These are phyloP conservation scores for Pestalotiopsis sp. DNA, from an alignment of 2,329 filamentous ascomycete genomes.

Conservation along the genomic window DNA sequence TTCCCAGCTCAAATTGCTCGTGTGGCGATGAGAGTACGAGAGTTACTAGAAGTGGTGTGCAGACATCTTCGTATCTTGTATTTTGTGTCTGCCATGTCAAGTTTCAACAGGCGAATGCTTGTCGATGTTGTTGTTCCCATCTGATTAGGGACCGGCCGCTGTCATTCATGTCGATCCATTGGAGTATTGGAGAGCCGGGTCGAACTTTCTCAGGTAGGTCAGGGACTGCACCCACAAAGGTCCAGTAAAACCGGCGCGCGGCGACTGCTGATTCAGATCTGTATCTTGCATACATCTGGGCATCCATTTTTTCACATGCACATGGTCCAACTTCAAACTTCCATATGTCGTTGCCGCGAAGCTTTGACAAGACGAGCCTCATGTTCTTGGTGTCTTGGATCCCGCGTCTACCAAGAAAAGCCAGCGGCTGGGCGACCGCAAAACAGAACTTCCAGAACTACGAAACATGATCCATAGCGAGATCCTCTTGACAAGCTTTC, in stretches of 20 bases:
- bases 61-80: too few relatives aligned
- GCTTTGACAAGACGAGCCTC: constrained; percentile 3
- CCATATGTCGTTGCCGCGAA: neutral
- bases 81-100: too few relatives aligned
- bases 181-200: too few relatives aligned
- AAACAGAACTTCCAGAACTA: neutral
- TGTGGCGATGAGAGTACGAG: too few relatives aligned
- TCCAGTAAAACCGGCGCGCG: neutral
- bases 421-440: neutral
- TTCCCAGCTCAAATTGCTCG: too few relatives aligned
- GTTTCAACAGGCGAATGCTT: too few relatives aligned
- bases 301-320: neutral
- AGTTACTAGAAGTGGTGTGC: too few relatives aligned
- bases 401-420: neutral
- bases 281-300: neutral
- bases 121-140: too few relatives aligned
- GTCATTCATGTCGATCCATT: too few relatives aligned
- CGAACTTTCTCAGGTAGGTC: neutral
- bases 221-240: neutral
- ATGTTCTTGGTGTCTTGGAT: neutral
- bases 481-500: constrained; percentile 6
- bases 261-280: neutral
- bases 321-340: neutral
- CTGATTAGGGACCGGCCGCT: too few relatives aligned
- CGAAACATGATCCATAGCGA: neutral